These are phyloP conservation scores for Boletus sensibilis DNA, from an alignment of 768 basidiomycete species.

Conservation along the genomic window DNA sequence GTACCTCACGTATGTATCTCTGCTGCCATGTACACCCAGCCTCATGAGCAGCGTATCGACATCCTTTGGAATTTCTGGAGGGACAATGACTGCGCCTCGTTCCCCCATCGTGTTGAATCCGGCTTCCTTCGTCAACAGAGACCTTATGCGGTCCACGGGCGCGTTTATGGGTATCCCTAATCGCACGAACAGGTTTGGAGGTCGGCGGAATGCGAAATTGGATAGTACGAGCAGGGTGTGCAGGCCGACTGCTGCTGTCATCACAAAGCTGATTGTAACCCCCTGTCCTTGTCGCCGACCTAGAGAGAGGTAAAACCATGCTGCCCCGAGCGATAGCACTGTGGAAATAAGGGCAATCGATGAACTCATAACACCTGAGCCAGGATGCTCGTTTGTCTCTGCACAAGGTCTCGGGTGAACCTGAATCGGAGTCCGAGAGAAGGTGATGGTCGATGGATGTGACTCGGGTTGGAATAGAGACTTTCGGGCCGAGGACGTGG, in stretches of 20 bases:
- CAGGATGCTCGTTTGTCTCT: too few relatives aligned
- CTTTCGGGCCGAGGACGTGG: background rate
- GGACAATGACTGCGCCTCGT: conserved; percentile 10
- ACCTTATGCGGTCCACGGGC: conserved; percentile 51
- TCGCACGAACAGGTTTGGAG: conserved; percentile 60
- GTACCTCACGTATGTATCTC: conserved; percentile 60
- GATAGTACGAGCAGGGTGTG: conserved; percentile 20
- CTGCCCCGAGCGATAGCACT: conserved; percentile 16
- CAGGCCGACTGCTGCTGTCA: conserved; percentile 12
- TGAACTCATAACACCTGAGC: conserved; percentile 1
- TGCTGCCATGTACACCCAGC: conserved; percentile 55
- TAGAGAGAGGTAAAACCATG: conserved; percentile 17
- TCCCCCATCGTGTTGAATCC: conserved; percentile 32
- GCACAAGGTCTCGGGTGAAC: background rate
- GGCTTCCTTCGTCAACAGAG: conserved; percentile 43
- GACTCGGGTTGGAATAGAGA: background rate
- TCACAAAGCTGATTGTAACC: background rate
- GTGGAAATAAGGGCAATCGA: conserved; percentile 12
- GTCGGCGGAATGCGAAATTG: conserved; percentile 32
- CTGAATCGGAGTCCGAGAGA: background rate
- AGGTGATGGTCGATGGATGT: too few relatives aligned
- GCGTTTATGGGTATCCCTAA: conserved; percentile 56
- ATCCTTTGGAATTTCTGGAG: conserved; percentile 41
- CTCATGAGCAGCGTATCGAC: conserved; percentile 54
- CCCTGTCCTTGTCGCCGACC: conserved; percentile 2